These are phyloP conservation scores for Ulvella scutata DNA, from an alignment of 139 green algal species.

Conservation along the genomic window DNA sequence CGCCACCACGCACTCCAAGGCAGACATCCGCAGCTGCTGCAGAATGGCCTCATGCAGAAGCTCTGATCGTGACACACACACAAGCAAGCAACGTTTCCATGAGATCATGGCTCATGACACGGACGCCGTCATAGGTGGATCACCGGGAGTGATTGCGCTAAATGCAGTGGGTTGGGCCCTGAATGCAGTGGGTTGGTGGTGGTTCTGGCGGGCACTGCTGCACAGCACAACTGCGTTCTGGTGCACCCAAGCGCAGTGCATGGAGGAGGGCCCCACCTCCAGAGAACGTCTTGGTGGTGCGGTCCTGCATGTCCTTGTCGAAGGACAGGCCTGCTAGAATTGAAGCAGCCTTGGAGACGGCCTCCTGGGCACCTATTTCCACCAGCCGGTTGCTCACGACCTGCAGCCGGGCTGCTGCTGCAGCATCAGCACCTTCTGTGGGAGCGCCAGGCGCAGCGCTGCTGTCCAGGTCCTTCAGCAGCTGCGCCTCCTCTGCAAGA, in stretches of 20 bases:
- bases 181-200: too few species aligned
- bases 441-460: not conserved
- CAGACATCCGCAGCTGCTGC: too few species aligned
- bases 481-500: slow-evolving; percentile 46
- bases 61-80: too few species aligned
- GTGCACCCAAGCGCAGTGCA: slow-evolving; percentile 5
- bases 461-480: slow-evolving; percentile 25
- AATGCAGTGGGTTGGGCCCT: too few species aligned
- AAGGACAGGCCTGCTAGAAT: slow-evolving; percentile 76
- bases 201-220: too few species aligned
- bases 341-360: slow-evolving; percentile 47
- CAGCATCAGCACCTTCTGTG: slow-evolving; percentile 7
- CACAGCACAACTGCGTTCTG: too few species aligned
- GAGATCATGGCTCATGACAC: too few species aligned
- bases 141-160: too few species aligned
- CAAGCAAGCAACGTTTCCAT: too few species aligned
- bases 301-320: slow-evolving; percentile 33
- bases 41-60: too few species aligned
- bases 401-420: slow-evolving; percentile 20
- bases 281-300: slow-evolving; percentile 48
- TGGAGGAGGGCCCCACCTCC: slow-evolving; percentile 28
- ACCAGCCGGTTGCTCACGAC: slow-evolving; percentile 50
- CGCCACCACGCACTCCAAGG: too few species aligned
- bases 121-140: too few species aligned
- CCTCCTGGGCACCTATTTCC: slow-evolving; percentile 73